These are phyloP conservation scores for Histomonas meleagridis DNA, from an alignment of 208 protist species.

Conservation along the genomic window DNA sequence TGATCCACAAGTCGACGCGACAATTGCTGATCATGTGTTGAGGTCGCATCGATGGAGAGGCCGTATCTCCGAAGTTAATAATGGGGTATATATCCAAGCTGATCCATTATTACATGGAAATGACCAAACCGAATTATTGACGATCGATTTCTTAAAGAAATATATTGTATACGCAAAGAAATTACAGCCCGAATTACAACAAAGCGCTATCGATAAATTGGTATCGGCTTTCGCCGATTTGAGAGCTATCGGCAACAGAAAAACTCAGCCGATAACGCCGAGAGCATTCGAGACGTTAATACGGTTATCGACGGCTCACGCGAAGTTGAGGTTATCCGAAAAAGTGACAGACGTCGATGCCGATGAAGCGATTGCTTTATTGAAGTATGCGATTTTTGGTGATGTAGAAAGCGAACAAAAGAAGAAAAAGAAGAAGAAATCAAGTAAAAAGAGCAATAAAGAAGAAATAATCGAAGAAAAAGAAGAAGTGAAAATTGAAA, in stretches of 20 bases:
- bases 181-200: conserved; percentile 44
- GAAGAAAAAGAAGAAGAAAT: no score
- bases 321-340: conserved; percentile 59
- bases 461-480: no score
- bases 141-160: conserved; percentile 82
- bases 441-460: no score
- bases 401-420: not conserved
- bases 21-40: conserved; percentile 78
- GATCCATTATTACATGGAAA: conserved; percentile 40
- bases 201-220: conserved; percentile 65
- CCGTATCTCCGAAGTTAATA: not conserved
- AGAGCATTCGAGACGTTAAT: conserved; percentile 87
- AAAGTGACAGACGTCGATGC: conserved; percentile 38
- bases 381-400: conserved; percentile 43
- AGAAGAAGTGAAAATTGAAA: no score
- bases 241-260: conserved; percentile 55
- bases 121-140: conserved; percentile 60
- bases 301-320: conserved; percentile 71
- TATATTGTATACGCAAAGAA: conserved; percentile 76
- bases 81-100: conserved; percentile 23
- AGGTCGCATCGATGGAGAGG: not conserved
- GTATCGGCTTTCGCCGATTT: conserved; percentile 68
- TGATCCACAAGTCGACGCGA: conserved; percentile 68
- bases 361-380: conserved; percentile 37
- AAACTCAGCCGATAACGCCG: conserved; percentile 68